Base-by-base conservation (phyloP, 495 filamentous ascomycete species). In the Ramalina intermedia region DNA sequence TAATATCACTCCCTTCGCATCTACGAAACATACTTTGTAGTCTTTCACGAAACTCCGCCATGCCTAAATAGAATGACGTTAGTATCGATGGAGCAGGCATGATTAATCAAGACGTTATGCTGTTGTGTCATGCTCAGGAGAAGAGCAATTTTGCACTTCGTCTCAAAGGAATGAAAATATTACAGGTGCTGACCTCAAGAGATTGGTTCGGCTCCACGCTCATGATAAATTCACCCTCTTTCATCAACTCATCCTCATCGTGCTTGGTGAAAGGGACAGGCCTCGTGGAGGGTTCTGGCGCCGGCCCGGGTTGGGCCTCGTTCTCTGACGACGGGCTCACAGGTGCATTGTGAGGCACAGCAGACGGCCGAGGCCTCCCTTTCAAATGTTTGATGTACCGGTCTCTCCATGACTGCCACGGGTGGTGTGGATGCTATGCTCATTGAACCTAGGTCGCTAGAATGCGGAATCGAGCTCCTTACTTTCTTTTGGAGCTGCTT, bases 351-450 rank as follows among this genome's bases (percentile, higher is more conserved):
- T 49, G 54, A 17, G 55, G 57, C 43, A 47, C 50, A 46, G 41
- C 49, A 49, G 50, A 69, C 49, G 71, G 66, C 9, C 66, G 60
- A 43, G 71, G 62, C 27, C 53, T 62, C 24, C 65, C 64, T 41
- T 63, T 65, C 5, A 87, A 50, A 13, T 67, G 59, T 56, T 81
- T 86, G 17, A 82, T 45, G 58, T 79, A 87, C 4, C 80, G 73
- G 61, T 79, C 72, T 46, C 82, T 73, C 79, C 80, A 87, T 3
- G 82, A 82, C 58, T 87, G 81, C 54, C 65, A 79, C 14, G 84
- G 72, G 59, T 88, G 85, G 27, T 71, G 63, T 12, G 76, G 69
- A 52, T 81, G 71, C 80, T 85, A 50, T 23, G 20, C 11, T 50
- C 44, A 53, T 44, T 37, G n/a, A n/a, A 24, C 12, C 41, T 5